phyloP scores from a whole-genome alignment of 768 basidiomycete species.

The Boletus speciosus region DNA sequence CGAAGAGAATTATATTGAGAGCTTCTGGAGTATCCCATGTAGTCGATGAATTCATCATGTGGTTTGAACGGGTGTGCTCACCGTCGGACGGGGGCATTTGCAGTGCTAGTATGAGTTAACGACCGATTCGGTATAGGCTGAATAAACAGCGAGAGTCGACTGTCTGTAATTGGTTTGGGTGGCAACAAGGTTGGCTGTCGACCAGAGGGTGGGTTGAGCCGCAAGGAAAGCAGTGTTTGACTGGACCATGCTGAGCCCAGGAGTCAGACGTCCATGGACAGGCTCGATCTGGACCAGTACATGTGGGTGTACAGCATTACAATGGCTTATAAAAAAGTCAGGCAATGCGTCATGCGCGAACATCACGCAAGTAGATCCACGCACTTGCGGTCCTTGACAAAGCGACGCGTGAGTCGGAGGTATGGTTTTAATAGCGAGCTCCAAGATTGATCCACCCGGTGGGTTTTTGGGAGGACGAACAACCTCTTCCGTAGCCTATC shows the following conservation, averaged over 20 bases:
- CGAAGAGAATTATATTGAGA: constrained; percentile 31
- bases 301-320: constrained; percentile 18
- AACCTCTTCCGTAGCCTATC: neutral
- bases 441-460: constrained; percentile 1
- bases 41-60: neutral
- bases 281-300: constrained; percentile 9
- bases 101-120: neutral
- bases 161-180: neutral
- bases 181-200: constrained; percentile 2
- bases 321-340: neutral
- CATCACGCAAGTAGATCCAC: constrained; percentile 20
- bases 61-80: constrained; percentile 5
- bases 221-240: constrained; percentile 5
- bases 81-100: constrained; percentile 21
- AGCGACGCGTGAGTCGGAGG: neutral
- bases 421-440: neutral
- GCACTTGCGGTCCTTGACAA: constrained; percentile 1
- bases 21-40: neutral
- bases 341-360: constrained; percentile 11
- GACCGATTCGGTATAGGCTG: constrained; percentile 5
- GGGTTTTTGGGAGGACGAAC: neutral
- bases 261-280: constrained; percentile 1
- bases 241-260: neutral
- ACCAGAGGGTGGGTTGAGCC: neutral
- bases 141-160: neutral